Evolutionary conservation across 2,329 filamentous ascomycete genomes (phyloP).

Genomic region (Talaromyces sp.): DNA sequence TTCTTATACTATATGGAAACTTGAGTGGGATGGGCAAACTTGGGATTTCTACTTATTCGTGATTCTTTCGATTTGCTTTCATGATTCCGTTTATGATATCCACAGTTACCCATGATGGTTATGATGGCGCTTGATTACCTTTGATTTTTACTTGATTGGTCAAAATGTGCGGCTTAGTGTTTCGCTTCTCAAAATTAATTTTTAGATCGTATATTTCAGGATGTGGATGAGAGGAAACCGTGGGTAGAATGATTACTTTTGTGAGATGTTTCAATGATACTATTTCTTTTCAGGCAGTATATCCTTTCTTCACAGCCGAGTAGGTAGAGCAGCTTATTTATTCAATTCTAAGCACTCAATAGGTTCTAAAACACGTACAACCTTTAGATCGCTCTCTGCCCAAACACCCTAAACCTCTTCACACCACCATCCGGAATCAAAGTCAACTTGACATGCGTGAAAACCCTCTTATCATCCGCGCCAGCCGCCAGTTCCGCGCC

Average conservation of each 20-base stretch:
- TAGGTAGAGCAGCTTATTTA: too few relatives aligned
- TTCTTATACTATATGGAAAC: too few relatives aligned
- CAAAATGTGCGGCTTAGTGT: background rate
- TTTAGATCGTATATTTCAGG: background rate
- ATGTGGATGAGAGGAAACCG: background rate
- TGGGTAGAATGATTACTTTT: background rate
- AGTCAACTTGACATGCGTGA: conserved; percentile 82
- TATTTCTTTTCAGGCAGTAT: too few relatives aligned
- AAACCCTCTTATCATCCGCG: conserved; percentile 61
- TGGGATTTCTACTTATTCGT: too few relatives aligned
- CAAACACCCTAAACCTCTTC: conserved; percentile 76
- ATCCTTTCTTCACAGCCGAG: too few relatives aligned
- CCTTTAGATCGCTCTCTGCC: conserved; percentile 43
- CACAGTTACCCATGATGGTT: conserved; percentile 1
- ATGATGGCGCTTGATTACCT: conserved; percentile 1
- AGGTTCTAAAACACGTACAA: too few relatives aligned
- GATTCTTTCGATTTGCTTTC: background rate
- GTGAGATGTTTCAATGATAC: too few relatives aligned
- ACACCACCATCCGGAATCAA: conserved; percentile 93
- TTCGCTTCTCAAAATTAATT: background rate
- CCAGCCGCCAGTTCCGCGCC: conserved; percentile 49
- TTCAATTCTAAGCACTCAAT: too few relatives aligned
- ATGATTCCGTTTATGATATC: conserved; percentile 6
- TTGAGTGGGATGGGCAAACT: too few relatives aligned
- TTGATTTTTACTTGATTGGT: background rate